phyloP scores from a whole-genome alignment of 2,329 filamentous ascomycete genomes.

The Aspergillus flavus region DNA sequence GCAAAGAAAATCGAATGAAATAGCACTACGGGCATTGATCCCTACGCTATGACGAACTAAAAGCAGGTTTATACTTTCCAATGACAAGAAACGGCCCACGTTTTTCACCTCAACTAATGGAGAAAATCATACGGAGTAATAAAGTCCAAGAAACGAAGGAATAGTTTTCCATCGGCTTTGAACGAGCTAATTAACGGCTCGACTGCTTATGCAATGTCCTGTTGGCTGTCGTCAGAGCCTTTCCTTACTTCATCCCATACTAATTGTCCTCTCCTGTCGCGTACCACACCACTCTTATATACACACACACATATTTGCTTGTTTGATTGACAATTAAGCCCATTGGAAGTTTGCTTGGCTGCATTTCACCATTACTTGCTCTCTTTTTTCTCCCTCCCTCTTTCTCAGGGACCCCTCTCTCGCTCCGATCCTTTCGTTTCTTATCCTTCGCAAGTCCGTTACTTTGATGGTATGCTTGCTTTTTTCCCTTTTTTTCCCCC shows the following conservation, averaged over 20 bases:
- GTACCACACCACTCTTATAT: not conserved
- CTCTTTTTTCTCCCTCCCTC: not conserved
- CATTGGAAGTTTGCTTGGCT: constrained; percentile 9
- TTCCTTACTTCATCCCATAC: constrained; percentile 3
- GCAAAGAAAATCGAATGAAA: not conserved
- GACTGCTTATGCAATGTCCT: constrained; percentile 2
- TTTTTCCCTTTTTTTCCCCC: not conserved
- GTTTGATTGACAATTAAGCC: not conserved
- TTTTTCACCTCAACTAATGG: constrained; percentile 7
- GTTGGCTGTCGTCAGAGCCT: constrained; percentile 2
- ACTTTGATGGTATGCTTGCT: not conserved
- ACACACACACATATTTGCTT: not conserved
- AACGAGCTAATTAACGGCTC: not conserved
- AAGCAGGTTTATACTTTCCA: constrained; percentile 5
- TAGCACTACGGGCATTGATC: not conserved
- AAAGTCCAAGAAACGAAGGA: not conserved
- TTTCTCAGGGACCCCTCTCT: not conserved
- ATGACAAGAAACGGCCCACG: constrained; percentile 21
- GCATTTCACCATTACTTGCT: not conserved
- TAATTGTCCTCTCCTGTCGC: constrained; percentile 1
- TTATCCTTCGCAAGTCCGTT: not conserved
- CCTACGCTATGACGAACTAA: not conserved
- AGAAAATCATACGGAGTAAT: not conserved
- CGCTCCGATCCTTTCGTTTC: not conserved
- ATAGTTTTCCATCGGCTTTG: not conserved